phyloP scores from a whole-genome alignment of 257 asterid species.

The Capsicum baccatum region DNA sequence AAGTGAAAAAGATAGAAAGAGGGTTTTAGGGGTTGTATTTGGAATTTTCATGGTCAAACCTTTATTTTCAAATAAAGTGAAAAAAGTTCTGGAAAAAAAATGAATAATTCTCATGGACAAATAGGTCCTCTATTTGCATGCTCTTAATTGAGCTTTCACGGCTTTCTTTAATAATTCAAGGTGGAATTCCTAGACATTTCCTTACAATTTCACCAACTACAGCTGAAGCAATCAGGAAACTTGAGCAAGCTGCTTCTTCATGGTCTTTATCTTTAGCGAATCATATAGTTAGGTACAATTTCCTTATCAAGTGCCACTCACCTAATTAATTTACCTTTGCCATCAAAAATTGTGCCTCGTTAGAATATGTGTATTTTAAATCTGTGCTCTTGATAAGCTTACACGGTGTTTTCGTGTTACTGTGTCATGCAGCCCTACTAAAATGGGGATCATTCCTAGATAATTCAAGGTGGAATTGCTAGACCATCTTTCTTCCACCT shows the following conservation, averaged over 20 bases:
- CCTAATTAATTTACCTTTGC: background rate
- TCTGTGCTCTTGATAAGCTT: background rate
- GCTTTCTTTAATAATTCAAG: background rate
- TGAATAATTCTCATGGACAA: no score
- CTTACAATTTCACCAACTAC: background rate
- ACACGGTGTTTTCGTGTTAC: background rate
- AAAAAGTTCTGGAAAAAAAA: no score
- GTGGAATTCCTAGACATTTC: background rate
- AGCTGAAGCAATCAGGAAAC: background rate
- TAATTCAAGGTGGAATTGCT: slow-evolving; percentile 14
- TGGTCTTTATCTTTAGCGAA: background rate
- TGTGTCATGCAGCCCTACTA: background rate
- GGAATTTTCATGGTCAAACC: no score
- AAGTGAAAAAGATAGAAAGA: no score
- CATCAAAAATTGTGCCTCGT: background rate
- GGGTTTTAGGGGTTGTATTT: no score
- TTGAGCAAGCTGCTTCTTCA: background rate
- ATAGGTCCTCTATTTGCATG: background rate
- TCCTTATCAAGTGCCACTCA: background rate
- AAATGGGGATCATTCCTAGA: slow-evolving; percentile 15
- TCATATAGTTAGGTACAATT: background rate
- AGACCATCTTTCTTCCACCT: background rate
- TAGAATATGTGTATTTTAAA: background rate
- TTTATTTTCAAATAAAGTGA: no score
- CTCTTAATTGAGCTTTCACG: background rate